phyloP scores from a whole-genome alignment of 2,329 filamentous ascomycete genomes.

The Metarhizium guizhouense region DNA sequence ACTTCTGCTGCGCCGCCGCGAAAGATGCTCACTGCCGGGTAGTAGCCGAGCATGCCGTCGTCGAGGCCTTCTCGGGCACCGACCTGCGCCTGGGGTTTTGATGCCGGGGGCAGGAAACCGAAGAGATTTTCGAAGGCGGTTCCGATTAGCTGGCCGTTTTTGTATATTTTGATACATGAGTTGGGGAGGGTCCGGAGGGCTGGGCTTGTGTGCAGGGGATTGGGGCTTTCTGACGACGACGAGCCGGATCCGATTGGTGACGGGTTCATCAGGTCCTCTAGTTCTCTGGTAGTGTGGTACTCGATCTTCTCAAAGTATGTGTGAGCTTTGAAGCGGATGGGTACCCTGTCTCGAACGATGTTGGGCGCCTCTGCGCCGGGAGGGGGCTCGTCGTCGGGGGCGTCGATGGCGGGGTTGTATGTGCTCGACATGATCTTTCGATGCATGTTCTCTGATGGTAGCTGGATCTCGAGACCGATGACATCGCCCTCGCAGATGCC shows the following conservation, averaged over 20 bases:
- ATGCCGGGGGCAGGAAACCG: constrained; percentile 85
- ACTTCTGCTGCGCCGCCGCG: constrained; percentile 83
- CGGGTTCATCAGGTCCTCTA: constrained; percentile 75
- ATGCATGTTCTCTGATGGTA: constrained; percentile 79
- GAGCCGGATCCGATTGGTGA: constrained; percentile 36
- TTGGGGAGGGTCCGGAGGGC: constrained; percentile 80
- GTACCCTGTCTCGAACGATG: constrained; percentile 89
- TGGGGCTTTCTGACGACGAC: constrained; percentile 51
- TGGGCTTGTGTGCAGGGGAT: constrained; percentile 62
- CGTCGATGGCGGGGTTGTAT: constrained; percentile 79
- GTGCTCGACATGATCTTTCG: constrained; percentile 79
- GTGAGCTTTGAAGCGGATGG: constrained; percentile 87
- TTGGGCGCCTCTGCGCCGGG: constrained; percentile 56
- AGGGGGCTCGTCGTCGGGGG: constrained; percentile 46
- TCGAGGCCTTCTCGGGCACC: constrained; percentile 82
- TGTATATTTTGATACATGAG: constrained; percentile 82
- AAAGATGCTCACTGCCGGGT: constrained; percentile 87
- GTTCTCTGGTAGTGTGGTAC: constrained; percentile 77
- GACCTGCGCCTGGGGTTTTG: constrained; percentile 59
- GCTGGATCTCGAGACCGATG: constrained; percentile 83
- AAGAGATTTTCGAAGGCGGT: constrained; percentile 82
- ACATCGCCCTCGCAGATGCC: constrained; percentile 85
- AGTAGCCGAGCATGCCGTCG: constrained; percentile 92
- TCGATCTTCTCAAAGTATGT: constrained; percentile 92
- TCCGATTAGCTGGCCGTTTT: constrained; percentile 81